Evolutionary conservation across 164 flowering plant genomes (phyloP), one percentile per base, ranked within the genome.

Genomic region (Liquidambar formosana): DNA sequence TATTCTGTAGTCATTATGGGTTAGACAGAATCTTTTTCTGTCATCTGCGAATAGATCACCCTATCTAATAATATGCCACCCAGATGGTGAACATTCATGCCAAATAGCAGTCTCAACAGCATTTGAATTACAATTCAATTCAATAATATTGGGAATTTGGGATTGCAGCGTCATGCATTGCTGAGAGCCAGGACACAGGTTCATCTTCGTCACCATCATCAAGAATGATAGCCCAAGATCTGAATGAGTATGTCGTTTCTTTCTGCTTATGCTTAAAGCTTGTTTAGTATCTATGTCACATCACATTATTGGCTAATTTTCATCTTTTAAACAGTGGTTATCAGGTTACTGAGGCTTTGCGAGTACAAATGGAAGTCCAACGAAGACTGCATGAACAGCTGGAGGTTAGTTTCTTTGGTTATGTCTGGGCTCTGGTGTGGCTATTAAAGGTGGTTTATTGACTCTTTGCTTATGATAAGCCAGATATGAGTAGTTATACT

Each of bases 321-420:
- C 23, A 15, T 61, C 48, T 60, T 70, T 67, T 27, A 11, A 69
- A 57, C 87, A 91, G 97, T 69, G 88, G 92, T 51, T 86, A 64
- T 80, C 97, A 88, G 79, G 96, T 94, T 49, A 94, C 99, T 10
- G 99, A 94, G 86, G 99, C 99, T 61, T 72, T 94, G 76, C 78
- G 99, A 13, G 87, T 83, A 18, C 97, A 94, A 70, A 94, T 94
- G 99, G 99, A 94, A 78, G 96, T 94, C 70, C 99, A 94, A 68
- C 72, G 94, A 76, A 87, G 86, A 81, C 78, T 94, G 57, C 99
- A 94, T 72, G 97, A 94, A 74, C 97, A 94, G 78, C 79, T 93
- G 48, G 99, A 92, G 94, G 99, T 92, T 45, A 47, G 83, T 75
- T 59, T 62, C 64, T 59, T 22, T 38, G 65, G 2, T 57, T 26